Evolutionary conservation across 257 asterid species (phyloP), one percentile per base, ranked within the genome.

Genomic region (Solanum infundibuliforme): DNA sequence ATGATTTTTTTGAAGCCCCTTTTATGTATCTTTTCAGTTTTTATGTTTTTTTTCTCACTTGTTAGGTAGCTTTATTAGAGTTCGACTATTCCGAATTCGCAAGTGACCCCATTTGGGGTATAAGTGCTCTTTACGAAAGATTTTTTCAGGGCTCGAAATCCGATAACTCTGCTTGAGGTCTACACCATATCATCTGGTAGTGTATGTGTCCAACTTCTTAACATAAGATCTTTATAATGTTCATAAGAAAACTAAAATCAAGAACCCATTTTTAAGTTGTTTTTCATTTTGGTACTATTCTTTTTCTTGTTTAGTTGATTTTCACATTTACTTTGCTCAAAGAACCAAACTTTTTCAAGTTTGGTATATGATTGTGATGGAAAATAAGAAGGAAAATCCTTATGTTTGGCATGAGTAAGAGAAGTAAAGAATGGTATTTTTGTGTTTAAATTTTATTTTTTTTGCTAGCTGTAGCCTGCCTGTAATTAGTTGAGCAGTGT

Each of bases 381-480:
- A 66, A 86, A 58, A 48, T 55, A 60, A 60, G 83, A 87, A 35
- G 62, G 76, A 76, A 87, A 46, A 69, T 87, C 43, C 91, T 85
- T 68, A 71, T 88, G 93, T 92, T 94, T 93, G 94, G 93, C 96
- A 90, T 93, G 96, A 92, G 90, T 38, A 88, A 87, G 92, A 77
- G 88, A 87, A 82, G 39, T 5, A 20, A 74, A 73, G 81, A 34
- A 35, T 11, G 69, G 34, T 18, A 76, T 38, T 76, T 39, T 76
- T 38, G 60, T 76, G 0, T 12, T 12, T 43, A 2, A 7, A 1
- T 23, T 16, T 18, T 55, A 18, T 3, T 6, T 52, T 3, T 21
- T 58, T 20, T 9, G 95, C 92, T 92, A 95, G 98, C 98, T 96
- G 99, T 94, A 88, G 91, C 20, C 87, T 89, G 83, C n/a, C 85